Base-by-base conservation (phyloP, 495 filamentous ascomycete species). In the Evernia prunastri region DNA sequence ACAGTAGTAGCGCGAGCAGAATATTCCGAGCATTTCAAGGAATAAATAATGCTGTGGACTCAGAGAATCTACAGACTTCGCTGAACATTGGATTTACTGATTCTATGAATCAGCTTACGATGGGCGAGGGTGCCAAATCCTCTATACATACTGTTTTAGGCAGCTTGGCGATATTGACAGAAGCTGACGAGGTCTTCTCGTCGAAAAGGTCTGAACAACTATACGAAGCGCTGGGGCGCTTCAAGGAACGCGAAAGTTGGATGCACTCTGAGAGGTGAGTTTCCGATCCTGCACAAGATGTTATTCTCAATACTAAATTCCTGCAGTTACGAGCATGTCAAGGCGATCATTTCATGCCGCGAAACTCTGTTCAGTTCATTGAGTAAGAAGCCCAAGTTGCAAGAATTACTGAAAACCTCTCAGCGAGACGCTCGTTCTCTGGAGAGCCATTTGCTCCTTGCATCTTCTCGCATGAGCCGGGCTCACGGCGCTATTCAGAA, bases 281-380 rank as follows among this genome's bases (percentile, higher is more conserved):
- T 0, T 35, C 37, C 3, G 23, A 31, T 36, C 40, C 10, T 36
- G 15, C n/a, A 29, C 25, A 35, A 13, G 27, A 35, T 18, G 15
- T 12, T 45, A n/a, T 35, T 18, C 43, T 71, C 58, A 42, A 23
- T 65, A 58, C 64, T 76, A 58, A 77, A 49, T 35, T 15, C 20
- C 53, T 35, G 25, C 68, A 94, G 91, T 69, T 92, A 89, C 68
- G 82, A 88, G 57, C 90, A 96, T 69, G 83, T 95, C 63, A 85
- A 86, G 57, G 85, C 89, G 49, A 87, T 97, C 42, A 69, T 96
- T 47, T 91, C 88, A 3, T 91, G 86, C 69, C 86, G 92, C 66
- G 88, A 91, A 69, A 89, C 89, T 17, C 79, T 92, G 1, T 86
- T 96, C 69, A 92, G 90, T 61, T 84, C 87, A n/a, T 78, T 97